These are phyloP conservation scores for Verbascum thapsus DNA, from an alignment of 257 asterid genomes.

Conservation along the genomic window DNA sequence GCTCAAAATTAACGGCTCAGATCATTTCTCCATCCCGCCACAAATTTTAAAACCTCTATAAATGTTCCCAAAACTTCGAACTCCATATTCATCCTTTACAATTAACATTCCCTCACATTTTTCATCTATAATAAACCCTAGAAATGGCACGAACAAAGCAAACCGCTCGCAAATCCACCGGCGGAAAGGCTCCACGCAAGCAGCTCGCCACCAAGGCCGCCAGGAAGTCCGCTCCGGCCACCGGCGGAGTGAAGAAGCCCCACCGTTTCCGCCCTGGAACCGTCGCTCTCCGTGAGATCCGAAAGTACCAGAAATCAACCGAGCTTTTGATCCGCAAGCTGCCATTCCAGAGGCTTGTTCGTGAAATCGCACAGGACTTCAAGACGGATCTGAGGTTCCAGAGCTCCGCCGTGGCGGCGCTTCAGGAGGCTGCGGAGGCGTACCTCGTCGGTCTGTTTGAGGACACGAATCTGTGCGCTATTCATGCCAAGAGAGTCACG, in stretches of 20 bases:
- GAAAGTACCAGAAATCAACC: conserved; percentile 44
- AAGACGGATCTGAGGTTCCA: conserved; percentile 50
- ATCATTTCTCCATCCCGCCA: conserved; percentile 37
- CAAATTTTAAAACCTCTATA: conserved; percentile 24
- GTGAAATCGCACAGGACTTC: conserved; percentile 50
- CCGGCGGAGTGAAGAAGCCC: conserved; percentile 56
- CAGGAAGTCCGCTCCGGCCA: conserved; percentile 51
- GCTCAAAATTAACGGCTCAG: conserved; percentile 13
- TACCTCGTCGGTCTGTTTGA: conserved; percentile 43
- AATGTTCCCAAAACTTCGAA: background rate
- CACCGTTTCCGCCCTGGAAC: conserved; percentile 51
- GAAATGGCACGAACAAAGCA: conserved; percentile 50
- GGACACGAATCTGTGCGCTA: conserved; percentile 44
- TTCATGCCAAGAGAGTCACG: conserved; percentile 48
- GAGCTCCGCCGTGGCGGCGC: conserved; percentile 45
- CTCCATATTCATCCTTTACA: background rate
- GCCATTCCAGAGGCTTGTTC: conserved; percentile 51
- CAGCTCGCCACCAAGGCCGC: conserved; percentile 52
- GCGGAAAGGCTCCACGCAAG: conserved; percentile 52
- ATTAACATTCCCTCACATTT: too few species aligned
- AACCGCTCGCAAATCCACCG: conserved; percentile 49
- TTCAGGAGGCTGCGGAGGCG: conserved; percentile 47
- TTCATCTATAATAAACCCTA: background rate
- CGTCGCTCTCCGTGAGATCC: conserved; percentile 46
- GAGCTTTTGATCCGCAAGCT: conserved; percentile 47